These are phyloP conservation scores for Comarum palustre DNA, from an alignment of 306 rosid species.

Conservation along the genomic window DNA sequence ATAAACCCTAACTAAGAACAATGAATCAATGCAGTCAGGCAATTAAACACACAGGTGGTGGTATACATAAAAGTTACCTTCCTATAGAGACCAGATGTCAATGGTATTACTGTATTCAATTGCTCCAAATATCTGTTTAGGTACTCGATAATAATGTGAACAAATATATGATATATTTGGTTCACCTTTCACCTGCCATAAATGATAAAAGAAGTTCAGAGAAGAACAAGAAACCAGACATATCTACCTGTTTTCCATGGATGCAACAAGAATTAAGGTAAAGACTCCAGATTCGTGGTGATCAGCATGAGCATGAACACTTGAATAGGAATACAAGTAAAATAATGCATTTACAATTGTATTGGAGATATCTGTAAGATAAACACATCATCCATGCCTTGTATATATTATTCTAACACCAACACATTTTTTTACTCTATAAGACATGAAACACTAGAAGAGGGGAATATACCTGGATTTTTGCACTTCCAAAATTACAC, in stretches of 20 bases:
- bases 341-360: background rate
- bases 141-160: conserved; percentile 70
- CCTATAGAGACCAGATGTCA: conserved; percentile 71
- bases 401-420: background rate
- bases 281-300: background rate
- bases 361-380: background rate
- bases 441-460: conserved; percentile 15
- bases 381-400: background rate
- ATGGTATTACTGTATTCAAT: conserved; percentile 69
- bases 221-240: conserved; percentile 1
- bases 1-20: too few relatives aligned
- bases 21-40: too few relatives aligned
- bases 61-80: too few relatives aligned
- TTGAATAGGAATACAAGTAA: background rate
- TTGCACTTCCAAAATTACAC: conserved; percentile 77
- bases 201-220: conserved; percentile 13
- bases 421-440: background rate
- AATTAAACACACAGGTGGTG: too few relatives aligned
- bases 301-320: conserved; percentile 14
- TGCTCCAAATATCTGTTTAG: conserved; percentile 70
- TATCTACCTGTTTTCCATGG: background rate
- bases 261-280: background rate
- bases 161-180: conserved; percentile 76
- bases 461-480: conserved; percentile 60
- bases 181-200: conserved; percentile 59